Evolutionary conservation across 495 filamentous ascomycete species (phyloP).

Genomic region (Podospora sp.): DNA sequence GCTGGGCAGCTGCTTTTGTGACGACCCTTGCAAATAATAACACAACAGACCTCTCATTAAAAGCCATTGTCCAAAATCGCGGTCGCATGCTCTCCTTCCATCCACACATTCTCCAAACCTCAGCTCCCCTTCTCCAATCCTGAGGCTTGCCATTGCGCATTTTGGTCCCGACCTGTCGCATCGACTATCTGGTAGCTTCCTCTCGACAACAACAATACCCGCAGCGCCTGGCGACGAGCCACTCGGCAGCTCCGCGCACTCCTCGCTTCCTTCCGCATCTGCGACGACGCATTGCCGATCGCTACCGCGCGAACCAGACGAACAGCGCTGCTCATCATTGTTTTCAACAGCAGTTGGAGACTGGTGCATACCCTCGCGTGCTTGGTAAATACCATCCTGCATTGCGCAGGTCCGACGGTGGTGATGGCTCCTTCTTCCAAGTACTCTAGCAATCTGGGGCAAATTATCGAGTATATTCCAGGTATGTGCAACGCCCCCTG

Average conservation of each 20-base stretch:
- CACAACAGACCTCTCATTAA: conserved; percentile 21
- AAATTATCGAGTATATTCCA: conserved; percentile 62
- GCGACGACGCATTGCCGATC: not conserved
- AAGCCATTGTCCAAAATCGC: conserved; percentile 14
- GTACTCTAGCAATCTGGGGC: conserved; percentile 48
- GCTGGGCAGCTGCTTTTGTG: not conserved
- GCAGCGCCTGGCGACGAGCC: not conserved
- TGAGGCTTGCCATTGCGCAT: conserved; percentile 7
- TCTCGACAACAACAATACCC: not conserved
- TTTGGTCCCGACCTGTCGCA: not conserved
- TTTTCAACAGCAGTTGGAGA: not conserved
- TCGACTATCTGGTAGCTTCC: conserved; percentile 3
- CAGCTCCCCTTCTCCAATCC: conserved; percentile 6
- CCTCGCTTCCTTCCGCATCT: not conserved
- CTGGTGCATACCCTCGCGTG: conserved; percentile 13
- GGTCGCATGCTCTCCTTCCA: conserved; percentile 32
- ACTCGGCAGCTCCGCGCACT: too few relatives aligned
- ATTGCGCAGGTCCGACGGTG: conserved; percentile 22
- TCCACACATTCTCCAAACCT: conserved; percentile 17
- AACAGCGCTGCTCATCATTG: not conserved
- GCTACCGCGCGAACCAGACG: not conserved
- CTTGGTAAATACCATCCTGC: conserved; percentile 2
- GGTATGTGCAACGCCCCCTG: conserved; percentile 40
- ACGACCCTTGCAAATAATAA: conserved; percentile 29
- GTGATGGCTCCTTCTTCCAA: conserved; percentile 51